Conservation (phyloP, 495 filamentous ascomycete genomes). For the Stereocaulon alpinum region DNA sequence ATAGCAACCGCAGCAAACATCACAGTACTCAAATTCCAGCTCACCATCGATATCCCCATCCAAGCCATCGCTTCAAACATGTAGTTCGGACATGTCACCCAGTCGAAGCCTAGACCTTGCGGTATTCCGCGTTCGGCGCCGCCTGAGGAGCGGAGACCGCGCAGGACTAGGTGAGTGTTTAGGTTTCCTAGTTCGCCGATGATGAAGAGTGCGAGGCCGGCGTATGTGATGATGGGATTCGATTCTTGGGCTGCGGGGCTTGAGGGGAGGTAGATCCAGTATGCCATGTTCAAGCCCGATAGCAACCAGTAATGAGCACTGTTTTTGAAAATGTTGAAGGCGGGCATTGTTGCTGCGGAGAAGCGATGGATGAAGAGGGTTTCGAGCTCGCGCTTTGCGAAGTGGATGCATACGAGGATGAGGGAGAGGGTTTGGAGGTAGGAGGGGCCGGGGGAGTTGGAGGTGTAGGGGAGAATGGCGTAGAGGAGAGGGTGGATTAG, state of each 20-base stretch:
- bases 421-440: conserved; percentile 60
- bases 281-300: conserved; percentile 70
- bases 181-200: conserved; percentile 73
- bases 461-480: conserved; percentile 62
- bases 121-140: conserved; percentile 83
- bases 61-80: conserved; percentile 84
- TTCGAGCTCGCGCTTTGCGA: conserved; percentile 91
- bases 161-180: conserved; percentile 64
- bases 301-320: conserved; percentile 82
- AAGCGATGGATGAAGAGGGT: conserved; percentile 93
- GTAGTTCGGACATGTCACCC: conserved; percentile 95
- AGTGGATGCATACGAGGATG: conserved; percentile 48
- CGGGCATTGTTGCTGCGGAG: conserved; percentile 86
- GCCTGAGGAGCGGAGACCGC: conserved; percentile 56
- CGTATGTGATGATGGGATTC: conserved; percentile 42
- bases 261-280: conserved; percentile 71
- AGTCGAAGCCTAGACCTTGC: conserved; percentile 67
- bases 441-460: conserved; percentile 53
- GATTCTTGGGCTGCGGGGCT: conserved; percentile 43
- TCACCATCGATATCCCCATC: conserved; percentile 64
- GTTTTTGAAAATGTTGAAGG: conserved; percentile 81
- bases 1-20: conserved; percentile 60
- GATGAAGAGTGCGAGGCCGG: conserved; percentile 57
- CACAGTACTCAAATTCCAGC: conserved; percentile 62
- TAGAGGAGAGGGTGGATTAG: conserved; percentile 72